Conservation (phyloP, 805 yeast genomes). For the Starmerella floris region DNA sequence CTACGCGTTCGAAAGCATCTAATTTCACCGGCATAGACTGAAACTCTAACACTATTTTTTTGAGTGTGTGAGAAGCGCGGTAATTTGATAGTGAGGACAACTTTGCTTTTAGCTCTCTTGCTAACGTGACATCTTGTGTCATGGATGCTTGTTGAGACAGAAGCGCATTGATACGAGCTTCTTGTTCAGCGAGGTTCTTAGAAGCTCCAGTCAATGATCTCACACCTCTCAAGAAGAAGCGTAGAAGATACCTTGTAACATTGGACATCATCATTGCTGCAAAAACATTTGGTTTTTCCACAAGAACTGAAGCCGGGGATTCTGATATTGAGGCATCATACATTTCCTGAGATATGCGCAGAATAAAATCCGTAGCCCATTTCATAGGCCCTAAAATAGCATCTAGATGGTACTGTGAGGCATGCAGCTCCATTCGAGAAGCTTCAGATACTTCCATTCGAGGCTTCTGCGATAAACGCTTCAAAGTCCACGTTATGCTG, state of each 20-base stretch:
- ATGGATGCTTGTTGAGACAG: slow-evolving; percentile 21
- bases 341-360: slow-evolving; percentile 58
- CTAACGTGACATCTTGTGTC: slow-evolving; percentile 20
- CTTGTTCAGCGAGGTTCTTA: slow-evolving; percentile 13
- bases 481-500: slow-evolving; percentile 53
- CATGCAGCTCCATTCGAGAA: slow-evolving; percentile 31
- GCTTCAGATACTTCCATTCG: slow-evolving; percentile 24
- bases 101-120: slow-evolving; percentile 20
- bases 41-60: slow-evolving; percentile 13
- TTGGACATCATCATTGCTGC: slow-evolving; percentile 27
- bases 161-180: slow-evolving; percentile 14
- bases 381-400: slow-evolving; percentile 56
- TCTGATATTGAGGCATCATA: slow-evolving; percentile 20
- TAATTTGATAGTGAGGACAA: slow-evolving; percentile 8
- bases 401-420: slow-evolving; percentile 23
- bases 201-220: slow-evolving; percentile 24
- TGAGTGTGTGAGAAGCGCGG: slow-evolving; percentile 14
- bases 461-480: slow-evolving; percentile 27
- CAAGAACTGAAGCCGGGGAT: not conserved
- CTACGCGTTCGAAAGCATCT: slow-evolving; percentile 17
- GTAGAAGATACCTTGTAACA: slow-evolving; percentile 28
- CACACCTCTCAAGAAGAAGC: slow-evolving; percentile 30
- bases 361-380: slow-evolving; percentile 74
- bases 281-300: slow-evolving; percentile 20
- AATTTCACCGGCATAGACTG: slow-evolving; percentile 18